These are phyloP conservation scores for Metschnikowia bowlesiae DNA, from an alignment of 805 yeast species.

Conservation along the genomic window DNA sequence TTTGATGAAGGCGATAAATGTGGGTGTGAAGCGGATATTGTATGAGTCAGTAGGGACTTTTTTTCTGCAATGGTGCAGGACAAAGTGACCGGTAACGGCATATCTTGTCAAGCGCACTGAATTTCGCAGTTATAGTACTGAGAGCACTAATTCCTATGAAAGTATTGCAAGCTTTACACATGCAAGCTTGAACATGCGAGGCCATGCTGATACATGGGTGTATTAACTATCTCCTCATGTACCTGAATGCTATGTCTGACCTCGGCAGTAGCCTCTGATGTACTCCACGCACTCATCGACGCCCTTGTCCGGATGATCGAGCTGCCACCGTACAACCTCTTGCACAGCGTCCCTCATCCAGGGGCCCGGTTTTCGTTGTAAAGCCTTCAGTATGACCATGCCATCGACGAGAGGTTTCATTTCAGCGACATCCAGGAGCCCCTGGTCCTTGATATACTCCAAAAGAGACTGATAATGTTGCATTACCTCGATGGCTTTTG, in stretches of 20 bases:
- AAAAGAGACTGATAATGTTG: conserved; percentile 31
- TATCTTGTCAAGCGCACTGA: background rate
- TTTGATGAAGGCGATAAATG: conserved; percentile 2
- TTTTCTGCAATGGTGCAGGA: conserved; percentile 5
- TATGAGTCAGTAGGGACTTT: conserved; percentile 4
- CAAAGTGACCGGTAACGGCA: background rate
- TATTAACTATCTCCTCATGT: too few species aligned
- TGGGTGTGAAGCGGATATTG: background rate
- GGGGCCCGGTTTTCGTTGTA: conserved; percentile 72
- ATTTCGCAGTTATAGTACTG: background rate
- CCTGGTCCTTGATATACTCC: conserved; percentile 24
- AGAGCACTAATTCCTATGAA: background rate
- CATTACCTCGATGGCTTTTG: conserved; percentile 5
- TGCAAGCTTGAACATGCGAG: background rate
- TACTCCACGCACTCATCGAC: conserved; percentile 53
- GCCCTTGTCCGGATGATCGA: conserved; percentile 59
- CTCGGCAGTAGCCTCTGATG: conserved; percentile 21
- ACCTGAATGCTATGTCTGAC: background rate
- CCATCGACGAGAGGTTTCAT: conserved; percentile 75
- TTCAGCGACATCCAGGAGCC: conserved; percentile 41
- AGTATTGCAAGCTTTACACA: background rate
- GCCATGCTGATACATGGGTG: too few species aligned
- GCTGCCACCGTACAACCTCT: conserved; percentile 65
- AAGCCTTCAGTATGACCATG: conserved; percentile 50
- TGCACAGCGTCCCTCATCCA: conserved; percentile 68